Conservation (phyloP, 345 rosid species). For the Crucihimalaya himalaica region DNA sequence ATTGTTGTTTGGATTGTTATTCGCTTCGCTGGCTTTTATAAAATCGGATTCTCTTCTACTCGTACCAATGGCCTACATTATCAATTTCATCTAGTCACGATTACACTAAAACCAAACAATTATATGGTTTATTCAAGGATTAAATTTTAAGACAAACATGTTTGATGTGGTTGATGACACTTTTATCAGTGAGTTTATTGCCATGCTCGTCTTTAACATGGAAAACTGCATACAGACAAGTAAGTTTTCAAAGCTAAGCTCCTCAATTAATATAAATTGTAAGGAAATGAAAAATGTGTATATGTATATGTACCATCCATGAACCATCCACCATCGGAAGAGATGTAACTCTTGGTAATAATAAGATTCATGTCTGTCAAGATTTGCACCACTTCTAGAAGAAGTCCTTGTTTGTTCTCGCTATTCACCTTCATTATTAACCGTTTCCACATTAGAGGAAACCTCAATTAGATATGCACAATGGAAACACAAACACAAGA, state of each 20-base stretch:
- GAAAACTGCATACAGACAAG: conserved; percentile 52
- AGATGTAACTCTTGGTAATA: conserved; percentile 65
- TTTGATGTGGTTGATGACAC: conserved; percentile 54
- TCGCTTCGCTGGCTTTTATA: conserved; percentile 29
- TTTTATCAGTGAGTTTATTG: conserved; percentile 60
- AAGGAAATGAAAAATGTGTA: not conserved
- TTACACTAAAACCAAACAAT: not conserved
- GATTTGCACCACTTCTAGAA: conserved; percentile 74
- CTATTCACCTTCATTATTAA: conserved; percentile 54
- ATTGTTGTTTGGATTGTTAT: conserved; percentile 9
- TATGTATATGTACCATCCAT: conserved; percentile 59
- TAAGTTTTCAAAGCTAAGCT: not conserved
- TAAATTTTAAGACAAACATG: conserved; percentile 46
- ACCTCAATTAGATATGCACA: conserved; percentile 5
- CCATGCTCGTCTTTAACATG: conserved; percentile 78
- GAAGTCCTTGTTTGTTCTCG: conserved; percentile 72
- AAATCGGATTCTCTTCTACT: conserved; percentile 47
- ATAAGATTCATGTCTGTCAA: conserved; percentile 71
- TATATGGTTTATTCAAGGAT: conserved; percentile 3
- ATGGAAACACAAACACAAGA: conserved; percentile 2
- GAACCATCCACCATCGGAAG: conserved; percentile 83
- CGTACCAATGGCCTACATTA: conserved; percentile 60
- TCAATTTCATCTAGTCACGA: not conserved
- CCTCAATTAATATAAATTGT: not conserved
- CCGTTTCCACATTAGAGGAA: not conserved